Conservation (phyloP, 2,329 filamentous ascomycete genomes). For the Penicillium sp. region DNA sequence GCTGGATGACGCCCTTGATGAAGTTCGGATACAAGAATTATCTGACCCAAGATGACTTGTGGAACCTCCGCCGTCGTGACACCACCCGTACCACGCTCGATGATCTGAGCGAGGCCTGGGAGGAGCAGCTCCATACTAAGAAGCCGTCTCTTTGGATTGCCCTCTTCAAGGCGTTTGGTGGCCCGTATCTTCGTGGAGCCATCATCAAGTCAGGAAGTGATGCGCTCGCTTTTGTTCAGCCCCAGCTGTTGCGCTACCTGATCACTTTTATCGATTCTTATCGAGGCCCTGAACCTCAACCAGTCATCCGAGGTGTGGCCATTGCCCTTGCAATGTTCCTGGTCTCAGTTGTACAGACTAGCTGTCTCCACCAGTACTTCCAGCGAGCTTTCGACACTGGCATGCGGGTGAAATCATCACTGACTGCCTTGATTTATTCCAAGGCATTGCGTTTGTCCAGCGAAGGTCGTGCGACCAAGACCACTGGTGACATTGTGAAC, state of each 20-base stretch:
- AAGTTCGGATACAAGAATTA: conserved; percentile 87
- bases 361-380: conserved; percentile 95
- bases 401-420: conserved; percentile 90
- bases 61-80: conserved; percentile 81
- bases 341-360: conserved; percentile 81
- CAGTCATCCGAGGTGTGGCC: conserved; percentile 76
- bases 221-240: conserved; percentile 80
- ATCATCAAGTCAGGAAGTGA: conserved; percentile 91
- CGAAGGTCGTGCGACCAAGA: conserved; percentile 82
- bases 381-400: conserved; percentile 91
- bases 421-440: conserved; percentile 87
- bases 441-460: conserved; percentile 90
- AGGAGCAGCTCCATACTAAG: conserved; percentile 67
- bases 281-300: conserved; percentile 61
- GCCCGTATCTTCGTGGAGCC: conserved; percentile 75
- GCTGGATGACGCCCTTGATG: conserved; percentile 99
- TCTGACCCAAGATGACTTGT: conserved; percentile 90
- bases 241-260: conserved; percentile 79
- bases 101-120: conserved; percentile 73
- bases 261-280: conserved; percentile 86
- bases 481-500: conserved; percentile 97
- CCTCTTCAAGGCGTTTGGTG: conserved; percentile 78
- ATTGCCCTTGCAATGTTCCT: conserved; percentile 92
- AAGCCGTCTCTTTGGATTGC: conserved; percentile 85
- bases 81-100: conserved; percentile 71